phyloP scores from a whole-genome alignment of 2,329 filamentous ascomycete genomes.

The Raffaelea ambrosiae region DNA sequence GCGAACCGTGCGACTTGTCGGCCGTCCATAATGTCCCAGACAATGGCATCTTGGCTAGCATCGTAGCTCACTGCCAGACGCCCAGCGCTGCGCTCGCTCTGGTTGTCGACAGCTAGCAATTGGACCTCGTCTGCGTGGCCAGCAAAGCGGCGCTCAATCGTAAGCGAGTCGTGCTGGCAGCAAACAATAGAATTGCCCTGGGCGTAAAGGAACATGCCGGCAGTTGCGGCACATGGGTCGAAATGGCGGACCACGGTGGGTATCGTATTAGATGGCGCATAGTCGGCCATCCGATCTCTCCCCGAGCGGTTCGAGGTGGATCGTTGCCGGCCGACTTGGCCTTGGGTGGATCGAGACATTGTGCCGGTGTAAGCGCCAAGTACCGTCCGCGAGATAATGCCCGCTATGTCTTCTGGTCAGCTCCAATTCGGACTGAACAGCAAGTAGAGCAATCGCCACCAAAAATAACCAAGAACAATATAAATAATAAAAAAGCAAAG shows the following conservation, averaged over 20 bases:
- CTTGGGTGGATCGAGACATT: no score
- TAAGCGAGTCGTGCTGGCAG: constrained; percentile 85
- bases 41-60: constrained; percentile 80
- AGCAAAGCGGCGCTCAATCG: constrained; percentile 78
- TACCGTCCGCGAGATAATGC: no score
- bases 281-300: constrained; percentile 24
- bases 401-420: no score
- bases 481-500: no score
- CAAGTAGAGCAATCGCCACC: no score
- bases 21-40: constrained; percentile 93
- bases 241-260: constrained; percentile 50
- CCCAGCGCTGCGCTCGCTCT: constrained; percentile 78
- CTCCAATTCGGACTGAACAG: no score
- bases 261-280: constrained; percentile 41
- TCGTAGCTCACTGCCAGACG: constrained; percentile 90
- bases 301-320: no score
- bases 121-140: constrained; percentile 76
- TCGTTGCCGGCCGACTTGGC: no score
- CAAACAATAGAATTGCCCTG: constrained; percentile 76
- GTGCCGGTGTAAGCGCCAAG: no score
- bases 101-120: constrained; percentile 81
- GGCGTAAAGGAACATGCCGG: constrained; percentile 82
- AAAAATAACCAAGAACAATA: no score
- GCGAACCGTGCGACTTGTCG: constrained; percentile 86
- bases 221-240: constrained; percentile 83